These are phyloP conservation scores for Starmerella apis DNA, from an alignment of 805 yeast species.

Conservation along the genomic window DNA sequence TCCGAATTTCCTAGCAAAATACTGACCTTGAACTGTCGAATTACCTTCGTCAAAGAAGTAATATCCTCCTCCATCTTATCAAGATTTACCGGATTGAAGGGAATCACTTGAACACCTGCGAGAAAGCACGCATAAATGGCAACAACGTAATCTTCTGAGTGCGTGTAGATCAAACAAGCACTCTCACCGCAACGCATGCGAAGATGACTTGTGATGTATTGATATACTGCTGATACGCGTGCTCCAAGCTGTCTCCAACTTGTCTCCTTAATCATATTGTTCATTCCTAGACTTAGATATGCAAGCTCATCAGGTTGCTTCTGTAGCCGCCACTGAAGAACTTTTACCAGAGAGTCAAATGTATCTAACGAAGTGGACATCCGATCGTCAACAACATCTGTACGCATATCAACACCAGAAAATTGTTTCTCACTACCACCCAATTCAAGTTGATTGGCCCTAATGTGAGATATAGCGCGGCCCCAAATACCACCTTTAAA, in stretches of 20 bases:
- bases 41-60: slow-evolving; percentile 50
- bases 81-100: slow-evolving; percentile 60
- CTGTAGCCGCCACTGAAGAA: slow-evolving; percentile 67
- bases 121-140: slow-evolving; percentile 79
- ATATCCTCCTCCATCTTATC: slow-evolving; percentile 63
- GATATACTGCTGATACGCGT: slow-evolving; percentile 63
- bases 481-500: slow-evolving; percentile 78
- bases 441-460: slow-evolving; percentile 44
- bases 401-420: slow-evolving; percentile 72
- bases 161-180: slow-evolving; percentile 72
- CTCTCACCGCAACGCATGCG: slow-evolving; percentile 55
- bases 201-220: slow-evolving; percentile 58
- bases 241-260: slow-evolving; percentile 79
- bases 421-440: slow-evolving; percentile 60
- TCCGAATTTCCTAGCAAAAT: slow-evolving; percentile 72
- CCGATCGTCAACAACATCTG: slow-evolving; percentile 64
- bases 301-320: slow-evolving; percentile 75
- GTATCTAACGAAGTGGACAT: slow-evolving; percentile 64
- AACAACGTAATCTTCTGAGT: slow-evolving; percentile 75
- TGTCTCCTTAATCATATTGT: slow-evolving; percentile 39
- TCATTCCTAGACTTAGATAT: slow-evolving; percentile 37
- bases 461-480: slow-evolving; percentile 53
- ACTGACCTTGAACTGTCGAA: slow-evolving; percentile 59
- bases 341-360: slow-evolving; percentile 58
- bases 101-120: slow-evolving; percentile 69